These are phyloP conservation scores for Chenopodium album DNA, from an alignment of 148 eudicot genomes.

Conservation along the genomic window DNA sequence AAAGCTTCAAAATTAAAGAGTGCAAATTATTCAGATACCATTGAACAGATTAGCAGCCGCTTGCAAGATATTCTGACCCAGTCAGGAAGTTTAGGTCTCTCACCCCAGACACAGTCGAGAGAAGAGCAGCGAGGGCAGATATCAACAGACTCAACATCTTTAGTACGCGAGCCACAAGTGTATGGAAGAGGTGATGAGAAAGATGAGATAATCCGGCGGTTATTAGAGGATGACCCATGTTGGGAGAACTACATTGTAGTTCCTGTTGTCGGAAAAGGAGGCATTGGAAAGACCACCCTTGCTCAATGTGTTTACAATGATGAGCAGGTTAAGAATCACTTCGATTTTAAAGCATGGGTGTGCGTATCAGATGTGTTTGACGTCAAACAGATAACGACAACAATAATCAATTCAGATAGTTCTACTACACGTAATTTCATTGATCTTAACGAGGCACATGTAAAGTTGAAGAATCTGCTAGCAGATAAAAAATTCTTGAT, in stretches of 20 bases:
- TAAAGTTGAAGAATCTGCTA: not conserved
- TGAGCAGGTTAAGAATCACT: not conserved
- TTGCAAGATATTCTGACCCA: not conserved
- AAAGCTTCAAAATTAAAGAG: not conserved
- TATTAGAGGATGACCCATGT: not conserved
- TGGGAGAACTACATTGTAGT: not conserved
- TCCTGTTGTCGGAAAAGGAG: constrained; percentile 20
- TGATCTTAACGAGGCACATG: not conserved
- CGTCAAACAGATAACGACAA: not conserved
- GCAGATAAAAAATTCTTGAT: not conserved
- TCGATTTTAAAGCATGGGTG: constrained; percentile 15
- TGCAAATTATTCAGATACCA: not conserved
- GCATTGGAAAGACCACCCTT: constrained; percentile 28
- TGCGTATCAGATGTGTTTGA: constrained; percentile 13
- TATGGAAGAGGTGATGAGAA: constrained; percentile 9
- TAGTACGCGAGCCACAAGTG: not conserved
- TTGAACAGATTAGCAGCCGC: not conserved
- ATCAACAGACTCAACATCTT: not conserved
- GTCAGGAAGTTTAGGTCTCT: not conserved
- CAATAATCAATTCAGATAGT: not conserved
- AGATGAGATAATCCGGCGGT: not conserved
- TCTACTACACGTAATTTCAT: too few species aligned
- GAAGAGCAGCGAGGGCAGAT: not conserved
- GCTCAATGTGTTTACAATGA: constrained; percentile 13
- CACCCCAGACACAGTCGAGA: not conserved